A percentile compares a stretch with the other conserved stretches of the same genome.
Conservation (phyloP, 306 rosid species). For the Rosa chinensis region DNA sequence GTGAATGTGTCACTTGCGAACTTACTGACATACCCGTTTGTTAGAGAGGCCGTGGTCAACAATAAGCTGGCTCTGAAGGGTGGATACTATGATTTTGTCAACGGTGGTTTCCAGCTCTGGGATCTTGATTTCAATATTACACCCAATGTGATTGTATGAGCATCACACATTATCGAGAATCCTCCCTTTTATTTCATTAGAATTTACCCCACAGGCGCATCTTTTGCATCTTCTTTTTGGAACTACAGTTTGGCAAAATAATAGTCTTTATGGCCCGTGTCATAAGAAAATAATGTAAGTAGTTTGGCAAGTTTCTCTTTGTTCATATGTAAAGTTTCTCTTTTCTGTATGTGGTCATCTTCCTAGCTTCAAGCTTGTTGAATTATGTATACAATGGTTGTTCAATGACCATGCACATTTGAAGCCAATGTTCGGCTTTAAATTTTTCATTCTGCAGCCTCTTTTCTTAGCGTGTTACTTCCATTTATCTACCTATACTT, state of each 20-base stretch:
- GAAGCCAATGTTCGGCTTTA: not conserved
- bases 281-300: not conserved
- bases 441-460: not conserved
- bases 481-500: not conserved
- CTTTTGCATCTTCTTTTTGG: not conserved
- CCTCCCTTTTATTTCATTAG: not conserved
- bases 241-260: conserved; percentile 9
- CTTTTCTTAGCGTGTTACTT: not conserved
- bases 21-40: conserved; percentile 81
- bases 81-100: conserved; percentile 79
- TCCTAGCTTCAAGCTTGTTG: not conserved
- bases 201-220: not conserved
- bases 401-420: not conserved
- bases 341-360: not conserved
- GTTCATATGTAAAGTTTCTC: not conserved
- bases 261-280: conserved; percentile 2
- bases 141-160: conserved; percentile 34
- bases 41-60: conserved; percentile 56
- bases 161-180: conserved; percentile 1
- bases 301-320: not conserved
- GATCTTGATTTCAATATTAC: conserved; percentile 61
- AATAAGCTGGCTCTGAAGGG: conserved; percentile 67
- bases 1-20: conserved; percentile 93
- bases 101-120: conserved; percentile 78
- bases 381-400: not conserved